Base-by-base conservation (phyloP, 2,329 filamentous ascomycete species). In the Diplodia seriata region DNA sequence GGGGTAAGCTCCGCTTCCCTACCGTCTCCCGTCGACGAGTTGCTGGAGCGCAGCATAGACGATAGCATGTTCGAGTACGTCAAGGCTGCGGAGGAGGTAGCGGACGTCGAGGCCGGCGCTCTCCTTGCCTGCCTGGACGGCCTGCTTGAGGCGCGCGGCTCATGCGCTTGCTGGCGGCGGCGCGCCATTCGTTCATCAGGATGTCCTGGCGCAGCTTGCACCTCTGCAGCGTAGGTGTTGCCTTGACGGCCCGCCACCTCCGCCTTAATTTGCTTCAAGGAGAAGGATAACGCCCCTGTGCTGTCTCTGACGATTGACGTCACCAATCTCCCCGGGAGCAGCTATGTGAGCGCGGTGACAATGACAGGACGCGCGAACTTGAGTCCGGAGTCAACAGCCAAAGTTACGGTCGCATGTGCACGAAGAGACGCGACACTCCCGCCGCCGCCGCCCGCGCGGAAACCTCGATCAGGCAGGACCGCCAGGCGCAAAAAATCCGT, bases 241-340 rank as follows among this genome's bases (percentile, higher is more conserved):
- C 94, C 53, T 83, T 91, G 65, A 90, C 92, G 1, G 23, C 2
- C 23, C 76, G 92, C 92, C 73, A 89, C 90, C 23, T 90, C 92
- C 20, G 93, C 94, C 66, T 91, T 90, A 15, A 88, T 99, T 49
- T 91, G 94, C 49, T 88, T 99, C 50, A 97, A 94, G 29, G 98
- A 98, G 79, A 96, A 95, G 76, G 92, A 96, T 72, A 90, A 90
- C 73, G 82, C 94, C 29, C 95, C 95, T 0, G 85, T 97, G 57
- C 86, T 99, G 1, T 94, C 91, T 71, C 88, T 99, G 77, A 98
- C 94, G 14, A 94, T 99, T 74, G 23, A 23, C 23, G 91, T 91
- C 31, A 92, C 92, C 31, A 90, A 88, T 68, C 90, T 91, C 2
- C 80, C 86, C 12, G 87, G 82, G 15, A 9, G 40, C 62, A 83